Base-by-base conservation (phyloP, 2,329 filamentous ascomycete genomes). In the Clarireedia homoeocarpa region DNA sequence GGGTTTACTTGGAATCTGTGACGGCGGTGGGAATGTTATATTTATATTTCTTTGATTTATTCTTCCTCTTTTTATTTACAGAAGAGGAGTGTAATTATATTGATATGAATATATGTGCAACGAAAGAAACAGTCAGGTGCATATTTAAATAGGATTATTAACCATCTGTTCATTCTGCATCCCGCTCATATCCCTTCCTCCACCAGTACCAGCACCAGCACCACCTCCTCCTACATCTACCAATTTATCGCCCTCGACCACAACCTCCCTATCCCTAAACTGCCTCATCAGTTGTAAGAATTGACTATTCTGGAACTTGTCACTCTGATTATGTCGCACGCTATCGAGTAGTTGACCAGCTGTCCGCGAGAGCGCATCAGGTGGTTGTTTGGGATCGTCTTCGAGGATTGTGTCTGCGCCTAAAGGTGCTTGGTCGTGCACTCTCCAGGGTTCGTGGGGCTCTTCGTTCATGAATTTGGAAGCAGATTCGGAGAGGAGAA, bases 241-340 rank as follows among this genome's bases (percentile, higher is more conserved):
- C 65, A 88, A 76, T 64, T 82, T 80, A 67, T 89, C 85, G 42
- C 85, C 87, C 61, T 88, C 78, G 39, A 94, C 83, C 49, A 80
- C 79, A 14, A 91, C 82, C 72, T 94, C 84, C 55, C 80, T 77
- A 66, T 89, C 83, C 51, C 86, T 80, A 54, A 94, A 80, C 58
- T 82, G 80, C 27, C 86, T 81, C 89, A 95, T 94, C 47, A 95
- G 74, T 4, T 80, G 77, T 0, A 92, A 72, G 66, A 95, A 95
- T 57, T 81, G 81, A 62, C 88, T 91, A 66, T 91, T 82, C 64
- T 84, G 82, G 70, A 94, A 94, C 67, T 92, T 92, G 48, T 83
- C 74, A 55, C 80, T 85, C 57, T 82, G 78, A 62, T 92, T 85
- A 63, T 84, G 75, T 20, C 81, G 77, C 12, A 95, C 81, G 39